A percentile compares a stretch with the other conserved stretches of the same genome.
Evolutionary conservation across 192 early-diverging fungal genomes (phyloP).

Genomic region (Backusella westeae): DNA sequence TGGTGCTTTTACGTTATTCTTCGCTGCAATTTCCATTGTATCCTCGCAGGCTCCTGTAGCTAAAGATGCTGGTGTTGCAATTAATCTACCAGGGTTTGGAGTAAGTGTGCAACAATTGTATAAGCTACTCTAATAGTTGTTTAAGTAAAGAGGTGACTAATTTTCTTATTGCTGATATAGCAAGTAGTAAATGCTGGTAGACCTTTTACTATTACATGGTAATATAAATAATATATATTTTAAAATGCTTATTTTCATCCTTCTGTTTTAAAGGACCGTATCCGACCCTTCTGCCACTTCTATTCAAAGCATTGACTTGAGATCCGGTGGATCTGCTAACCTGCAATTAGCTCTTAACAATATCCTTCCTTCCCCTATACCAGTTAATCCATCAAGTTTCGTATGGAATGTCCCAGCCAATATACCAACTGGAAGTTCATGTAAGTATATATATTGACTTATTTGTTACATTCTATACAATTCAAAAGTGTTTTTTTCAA

Average conservation of each 20-base stretch:
- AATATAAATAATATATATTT: background rate
- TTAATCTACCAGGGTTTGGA: background rate
- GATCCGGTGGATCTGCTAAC: slow-evolving; percentile 3
- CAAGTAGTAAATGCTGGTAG: background rate
- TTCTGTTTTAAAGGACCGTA: background rate
- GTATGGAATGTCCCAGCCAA: background rate
- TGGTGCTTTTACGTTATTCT: background rate
- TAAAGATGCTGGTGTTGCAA: slow-evolving; percentile 1
- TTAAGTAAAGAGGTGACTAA: background rate
- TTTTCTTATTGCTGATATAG: background rate
- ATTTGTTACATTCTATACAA: background rate
- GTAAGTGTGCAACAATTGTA: background rate
- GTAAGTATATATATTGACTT: background rate
- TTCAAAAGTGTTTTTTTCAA: background rate
- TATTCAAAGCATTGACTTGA: slow-evolving; percentile 4
- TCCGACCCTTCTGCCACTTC: background rate
- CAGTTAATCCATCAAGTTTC: background rate
- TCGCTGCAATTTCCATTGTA: background rate
- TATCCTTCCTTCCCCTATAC: background rate
- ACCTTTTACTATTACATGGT: background rate
- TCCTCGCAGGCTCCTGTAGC: background rate
- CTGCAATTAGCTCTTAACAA: background rate
- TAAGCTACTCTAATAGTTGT: background rate
- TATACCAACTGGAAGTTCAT: background rate
- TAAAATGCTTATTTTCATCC: background rate